Conservation (phyloP, 177 flowering plant species). For the Vitis hybrid region DNA sequence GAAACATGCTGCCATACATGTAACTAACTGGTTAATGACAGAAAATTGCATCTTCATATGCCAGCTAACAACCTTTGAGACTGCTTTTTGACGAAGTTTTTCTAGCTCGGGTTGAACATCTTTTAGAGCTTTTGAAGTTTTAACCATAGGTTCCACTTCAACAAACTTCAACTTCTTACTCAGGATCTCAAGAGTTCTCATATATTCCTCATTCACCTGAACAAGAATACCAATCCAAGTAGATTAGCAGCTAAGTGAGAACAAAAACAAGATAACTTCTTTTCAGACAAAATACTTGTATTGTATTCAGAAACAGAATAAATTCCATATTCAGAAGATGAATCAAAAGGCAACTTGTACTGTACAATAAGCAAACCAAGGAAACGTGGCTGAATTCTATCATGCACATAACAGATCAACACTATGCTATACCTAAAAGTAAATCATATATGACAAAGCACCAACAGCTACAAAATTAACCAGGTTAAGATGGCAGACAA, state of each 20-base stretch:
- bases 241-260: conserved; percentile 5
- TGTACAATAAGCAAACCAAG: no score
- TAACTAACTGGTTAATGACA: conserved; percentile 6
- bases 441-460: no score
- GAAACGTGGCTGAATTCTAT: no score
- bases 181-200: conserved; percentile 81
- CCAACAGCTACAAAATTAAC: neutral
- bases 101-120: conserved; percentile 99
- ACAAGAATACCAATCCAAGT: conserved; percentile 8
- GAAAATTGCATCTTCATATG: conserved; percentile 8
- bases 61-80: conserved; percentile 68
- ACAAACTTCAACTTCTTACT: conserved; percentile 93
- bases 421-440: no score
- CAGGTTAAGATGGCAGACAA: neutral
- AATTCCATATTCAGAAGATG: no score
- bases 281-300: no score
- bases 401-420: no score
- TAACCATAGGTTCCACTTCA: conserved; percentile 79
- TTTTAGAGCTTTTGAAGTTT: conserved; percentile 81
- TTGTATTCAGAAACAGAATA: no score
- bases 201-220: conserved; percentile 94
- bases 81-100: conserved; percentile 90
- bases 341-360: no score
- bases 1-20: neutral
- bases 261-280: neutral